Evolutionary conservation across 345 rosid genomes (phyloP).

Genomic region (Populus deltoides): DNA sequence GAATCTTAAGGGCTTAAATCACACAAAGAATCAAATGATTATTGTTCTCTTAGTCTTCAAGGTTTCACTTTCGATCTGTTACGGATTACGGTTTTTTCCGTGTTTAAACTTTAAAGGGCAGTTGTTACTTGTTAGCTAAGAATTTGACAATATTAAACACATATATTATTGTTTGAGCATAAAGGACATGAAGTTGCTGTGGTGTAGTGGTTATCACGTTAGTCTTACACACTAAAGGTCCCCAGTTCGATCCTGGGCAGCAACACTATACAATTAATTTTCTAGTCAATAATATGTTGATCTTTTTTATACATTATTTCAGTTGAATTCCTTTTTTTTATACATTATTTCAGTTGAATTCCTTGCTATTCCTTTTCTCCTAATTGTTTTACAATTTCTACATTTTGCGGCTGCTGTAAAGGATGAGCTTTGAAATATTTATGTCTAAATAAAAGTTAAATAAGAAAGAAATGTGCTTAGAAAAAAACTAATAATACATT

Average conservation of each 20-base stretch:
- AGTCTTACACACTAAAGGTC: conserved; percentile 38
- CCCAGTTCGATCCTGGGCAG: conserved; percentile 39
- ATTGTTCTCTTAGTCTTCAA: background rate
- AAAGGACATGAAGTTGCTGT: background rate
- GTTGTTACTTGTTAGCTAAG: background rate
- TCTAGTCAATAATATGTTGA: too few species aligned
- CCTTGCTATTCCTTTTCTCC: too few species aligned
- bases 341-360: too few species aligned
- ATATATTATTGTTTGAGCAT: too few species aligned
- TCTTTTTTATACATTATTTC: too few species aligned
- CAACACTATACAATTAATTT: background rate
- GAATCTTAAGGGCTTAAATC: background rate
- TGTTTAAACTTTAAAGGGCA: background rate
- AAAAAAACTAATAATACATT: too few species aligned
- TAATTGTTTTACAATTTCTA: too few species aligned
- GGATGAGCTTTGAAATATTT: too few species aligned
- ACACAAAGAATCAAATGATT: background rate
- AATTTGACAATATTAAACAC: background rate
- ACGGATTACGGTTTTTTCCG: background rate
- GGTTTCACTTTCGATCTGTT: background rate
- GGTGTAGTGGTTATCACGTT: conserved; percentile 41
- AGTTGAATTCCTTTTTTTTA: too few species aligned
- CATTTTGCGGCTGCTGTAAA: too few species aligned
- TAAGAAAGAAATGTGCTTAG: too few species aligned
- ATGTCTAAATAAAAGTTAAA: too few species aligned